Evolutionary conservation across 345 rosid genomes (phyloP).

Genomic region (Acer campestre): DNA sequence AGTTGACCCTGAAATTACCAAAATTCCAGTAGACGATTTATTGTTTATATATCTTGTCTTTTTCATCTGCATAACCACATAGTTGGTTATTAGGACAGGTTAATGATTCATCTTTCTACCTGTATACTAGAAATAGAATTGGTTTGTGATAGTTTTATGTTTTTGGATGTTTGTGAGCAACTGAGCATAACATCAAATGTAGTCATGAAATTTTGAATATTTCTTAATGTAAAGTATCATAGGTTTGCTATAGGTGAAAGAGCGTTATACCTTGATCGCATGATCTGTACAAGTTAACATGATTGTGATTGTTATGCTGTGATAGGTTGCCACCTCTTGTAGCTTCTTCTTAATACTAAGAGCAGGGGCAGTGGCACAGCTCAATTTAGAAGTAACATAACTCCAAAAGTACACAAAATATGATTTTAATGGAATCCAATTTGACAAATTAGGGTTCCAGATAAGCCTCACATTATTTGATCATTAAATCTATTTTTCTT

Average conservation of each 20-base stretch:
- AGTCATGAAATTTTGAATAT: neutral
- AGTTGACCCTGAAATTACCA: neutral
- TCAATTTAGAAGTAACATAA: neutral
- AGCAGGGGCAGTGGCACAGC: neutral
- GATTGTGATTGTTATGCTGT: neutral
- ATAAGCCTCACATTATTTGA: neutral
- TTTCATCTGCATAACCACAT: neutral
- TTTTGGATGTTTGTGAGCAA: neutral
- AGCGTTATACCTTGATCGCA: neutral
- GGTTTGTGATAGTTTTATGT: neutral
- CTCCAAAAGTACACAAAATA: neutral
- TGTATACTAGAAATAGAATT: conserved; percentile 6
- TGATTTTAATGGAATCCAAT: neutral
- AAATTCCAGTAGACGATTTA: neutral
- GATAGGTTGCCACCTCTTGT: neutral
- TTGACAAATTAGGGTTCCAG: neutral
- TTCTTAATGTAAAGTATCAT: neutral
- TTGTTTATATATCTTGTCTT: neutral
- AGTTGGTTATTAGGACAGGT: neutral
- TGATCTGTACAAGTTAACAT: neutral
- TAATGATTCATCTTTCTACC: neutral
- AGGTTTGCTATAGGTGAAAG: neutral
- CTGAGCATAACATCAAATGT: neutral
- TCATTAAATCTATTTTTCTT: neutral
- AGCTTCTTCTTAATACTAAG: neutral